Evolutionary conservation across 2,329 filamentous ascomycete species (phyloP), one percentile per base, ranked within the genome.

Genomic region (Myriangium duriaei): DNA sequence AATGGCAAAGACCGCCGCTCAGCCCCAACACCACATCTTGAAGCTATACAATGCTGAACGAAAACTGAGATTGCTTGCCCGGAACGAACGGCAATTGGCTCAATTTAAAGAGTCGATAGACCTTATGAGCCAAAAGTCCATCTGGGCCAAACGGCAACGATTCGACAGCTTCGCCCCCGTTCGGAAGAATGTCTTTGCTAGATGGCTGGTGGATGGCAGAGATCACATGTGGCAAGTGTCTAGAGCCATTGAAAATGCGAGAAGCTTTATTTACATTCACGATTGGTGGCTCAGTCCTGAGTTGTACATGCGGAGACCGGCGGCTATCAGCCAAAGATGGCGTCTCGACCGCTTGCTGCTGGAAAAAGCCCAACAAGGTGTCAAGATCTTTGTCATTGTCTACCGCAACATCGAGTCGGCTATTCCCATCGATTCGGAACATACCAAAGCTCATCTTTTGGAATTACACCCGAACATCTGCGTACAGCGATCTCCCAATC

Each of bases 141-240:
- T 76, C 3, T 98, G 91, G 91, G 74, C 81, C 41, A 72, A 79
- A 48, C 71, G 71, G 38, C 91, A 95, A 52, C 76, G 91, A 12
- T 96, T 95, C 55, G 80, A 81, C 50, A 95, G 88, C 57, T 98
- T 92, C 60, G 87, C 91, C 0, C 91, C 91, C 0, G 81, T 96
- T 2, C 75, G 91, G 42, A 76, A 75, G 32, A 80, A 80, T 30
- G 86, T 91, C 17, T 91, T 88, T 61, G 86, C 87, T 2, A 86
- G 95, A 53, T 96, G 88, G 87, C 72, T 98, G 6, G 88, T 98
- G 0, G 91, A 98, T 59, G 91, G 84, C 11, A 76, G 91, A 48
- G 91, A 98, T 57, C 92, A 96, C 65, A 96, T 96, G 88, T 98
- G 91, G 91, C 93, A 95, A 56, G 86, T 96, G 5, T 96, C 88